Evolutionary conservation across 208 protist genomes (phyloP).

Genomic region (Porcisia deanei): DNA sequence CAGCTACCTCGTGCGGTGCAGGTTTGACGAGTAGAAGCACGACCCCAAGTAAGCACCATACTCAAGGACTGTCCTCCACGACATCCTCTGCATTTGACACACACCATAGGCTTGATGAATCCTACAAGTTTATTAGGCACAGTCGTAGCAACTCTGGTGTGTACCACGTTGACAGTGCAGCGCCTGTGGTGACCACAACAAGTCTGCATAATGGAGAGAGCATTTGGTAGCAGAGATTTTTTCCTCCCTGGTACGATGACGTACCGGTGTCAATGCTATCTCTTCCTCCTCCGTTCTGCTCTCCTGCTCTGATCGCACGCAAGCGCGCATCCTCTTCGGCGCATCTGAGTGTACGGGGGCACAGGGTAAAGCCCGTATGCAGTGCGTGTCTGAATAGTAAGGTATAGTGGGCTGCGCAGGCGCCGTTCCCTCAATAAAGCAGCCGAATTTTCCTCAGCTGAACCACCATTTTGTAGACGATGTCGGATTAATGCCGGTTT

Average conservation of each 20-base stretch:
- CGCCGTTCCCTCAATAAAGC: background rate
- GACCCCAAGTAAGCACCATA: slow-evolving; percentile 34
- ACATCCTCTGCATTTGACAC: slow-evolving; percentile 28
- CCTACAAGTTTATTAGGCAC: slow-evolving; percentile 4
- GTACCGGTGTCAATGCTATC: background rate
- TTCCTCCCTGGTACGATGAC: background rate
- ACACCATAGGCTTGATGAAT: slow-evolving; percentile 7
- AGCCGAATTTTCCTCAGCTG: background rate
- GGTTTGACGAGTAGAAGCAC: slow-evolving; percentile 19
- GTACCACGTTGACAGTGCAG: slow-evolving; percentile 20
- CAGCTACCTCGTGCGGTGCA: slow-evolving; percentile 7
- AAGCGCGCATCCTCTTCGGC: background rate
- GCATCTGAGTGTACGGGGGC: background rate
- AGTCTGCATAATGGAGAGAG: slow-evolving; percentile 20
- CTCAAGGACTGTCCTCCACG: slow-evolving; percentile 39
- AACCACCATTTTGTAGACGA: background rate
- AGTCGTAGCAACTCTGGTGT: slow-evolving; percentile 27
- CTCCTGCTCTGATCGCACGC: background rate
- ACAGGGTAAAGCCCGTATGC: background rate
- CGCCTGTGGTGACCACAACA: slow-evolving; percentile 24
- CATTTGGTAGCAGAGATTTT: slow-evolving; percentile 14
- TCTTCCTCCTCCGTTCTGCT: background rate
- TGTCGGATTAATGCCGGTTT: background rate
- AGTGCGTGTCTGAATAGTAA: background rate
- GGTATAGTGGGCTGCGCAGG: background rate